Conservation (phyloP, 495 filamentous ascomycete species). For the Penicillium lagena region DNA sequence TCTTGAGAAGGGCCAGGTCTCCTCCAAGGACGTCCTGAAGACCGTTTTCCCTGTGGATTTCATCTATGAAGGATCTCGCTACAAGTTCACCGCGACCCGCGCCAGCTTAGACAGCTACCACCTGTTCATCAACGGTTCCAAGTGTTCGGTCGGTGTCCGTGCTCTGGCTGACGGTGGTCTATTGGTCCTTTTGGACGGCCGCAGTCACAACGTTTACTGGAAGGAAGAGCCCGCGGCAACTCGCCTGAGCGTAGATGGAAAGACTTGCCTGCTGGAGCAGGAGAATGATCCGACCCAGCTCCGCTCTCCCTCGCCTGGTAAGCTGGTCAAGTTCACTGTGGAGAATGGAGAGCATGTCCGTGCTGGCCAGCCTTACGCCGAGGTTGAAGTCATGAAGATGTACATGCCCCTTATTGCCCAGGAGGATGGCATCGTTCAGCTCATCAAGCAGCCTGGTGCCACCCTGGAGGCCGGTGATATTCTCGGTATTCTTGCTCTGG, state of each 20-base stretch:
- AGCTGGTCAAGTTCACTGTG: constrained; percentile 96
- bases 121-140: constrained; percentile 98
- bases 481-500: constrained; percentile 91
- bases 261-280: constrained; percentile 95
- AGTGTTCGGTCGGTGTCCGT: constrained; percentile 88
- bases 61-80: constrained; percentile 93
- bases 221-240: constrained; percentile 96
- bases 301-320: constrained; percentile 89
- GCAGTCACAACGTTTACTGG: constrained; percentile 98
- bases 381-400: constrained; percentile 99
- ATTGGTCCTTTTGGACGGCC: constrained; percentile 81
- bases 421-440: constrained; percentile 93
- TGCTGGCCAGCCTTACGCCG: constrained; percentile 89
- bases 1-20: constrained; percentile 96
- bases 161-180: constrained; percentile 91
- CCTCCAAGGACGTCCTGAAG: constrained; percentile 91
- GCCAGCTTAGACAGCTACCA: constrained; percentile 94
- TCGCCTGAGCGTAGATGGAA: constrained; percentile 91
- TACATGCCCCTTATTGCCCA: constrained; percentile 98
- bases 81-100: constrained; percentile 97
- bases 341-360: constrained; percentile 94
- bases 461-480: constrained; percentile 98
- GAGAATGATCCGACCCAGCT: constrained; percentile 99
- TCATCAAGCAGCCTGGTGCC: constrained; percentile 98
- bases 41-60: constrained; percentile 98